Conservation (phyloP, 2,329 filamentous ascomycete genomes). For the Huntiella moniliformis region DNA sequence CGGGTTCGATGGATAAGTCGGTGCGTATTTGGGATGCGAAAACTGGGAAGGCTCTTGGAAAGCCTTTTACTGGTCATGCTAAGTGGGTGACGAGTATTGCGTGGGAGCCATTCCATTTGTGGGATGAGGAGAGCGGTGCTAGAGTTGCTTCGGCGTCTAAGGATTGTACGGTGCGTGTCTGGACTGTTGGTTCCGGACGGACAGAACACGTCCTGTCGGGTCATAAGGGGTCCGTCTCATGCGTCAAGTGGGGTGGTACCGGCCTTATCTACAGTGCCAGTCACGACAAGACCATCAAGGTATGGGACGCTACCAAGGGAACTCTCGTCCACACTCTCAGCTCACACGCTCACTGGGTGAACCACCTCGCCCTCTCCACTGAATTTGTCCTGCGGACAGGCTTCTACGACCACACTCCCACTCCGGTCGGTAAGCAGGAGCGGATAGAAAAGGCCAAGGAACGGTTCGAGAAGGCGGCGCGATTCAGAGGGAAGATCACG, state of each 20-base stretch:
- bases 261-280: constrained; percentile 68
- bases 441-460: constrained; percentile 58
- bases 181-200: constrained; percentile 60
- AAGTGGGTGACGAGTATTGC: constrained; percentile 78
- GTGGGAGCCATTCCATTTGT: constrained; percentile 87
- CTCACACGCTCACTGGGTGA: constrained; percentile 84
- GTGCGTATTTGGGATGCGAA: constrained; percentile 79
- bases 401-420: constrained; percentile 63
- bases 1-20: constrained; percentile 81
- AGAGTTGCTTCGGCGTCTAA: constrained; percentile 76
- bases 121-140: constrained; percentile 46
- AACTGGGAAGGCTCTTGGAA: constrained; percentile 55
- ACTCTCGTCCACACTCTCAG: constrained; percentile 62
- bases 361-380: constrained; percentile 82
- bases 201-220: constrained; percentile 72
- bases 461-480: constrained; percentile 72
- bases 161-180: constrained; percentile 73
- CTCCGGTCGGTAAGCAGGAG: constrained; percentile 27
- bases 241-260: constrained; percentile 86
- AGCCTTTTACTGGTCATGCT: constrained; percentile 59
- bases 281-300: constrained; percentile 80
- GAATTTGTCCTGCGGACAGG: constrained; percentile 75
- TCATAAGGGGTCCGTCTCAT: constrained; percentile 76
- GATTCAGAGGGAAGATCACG: constrained; percentile 52
- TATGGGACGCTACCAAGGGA: constrained; percentile 70